Conservation (phyloP, 2,329 filamentous ascomycete species). For the Ophiostoma tasmaniense region DNA sequence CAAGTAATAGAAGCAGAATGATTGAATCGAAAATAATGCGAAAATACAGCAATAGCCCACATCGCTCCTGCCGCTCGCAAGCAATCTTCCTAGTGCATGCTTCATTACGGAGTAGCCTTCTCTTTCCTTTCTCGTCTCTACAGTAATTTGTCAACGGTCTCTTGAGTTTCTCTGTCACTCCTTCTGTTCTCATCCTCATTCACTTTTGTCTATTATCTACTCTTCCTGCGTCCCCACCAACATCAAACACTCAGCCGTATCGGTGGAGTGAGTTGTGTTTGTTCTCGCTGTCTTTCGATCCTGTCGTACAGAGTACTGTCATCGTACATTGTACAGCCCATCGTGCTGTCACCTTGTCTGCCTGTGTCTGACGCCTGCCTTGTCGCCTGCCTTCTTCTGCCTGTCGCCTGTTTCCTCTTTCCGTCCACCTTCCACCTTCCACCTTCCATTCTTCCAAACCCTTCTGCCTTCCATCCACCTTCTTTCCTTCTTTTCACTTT, state of each 20-base stretch:
- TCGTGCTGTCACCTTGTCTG: neutral
- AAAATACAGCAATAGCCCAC: neutral
- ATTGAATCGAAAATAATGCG: no score
- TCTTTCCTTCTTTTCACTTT: neutral
- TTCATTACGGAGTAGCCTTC: neutral
- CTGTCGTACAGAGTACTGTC: no score
- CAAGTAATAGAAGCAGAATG: no score
- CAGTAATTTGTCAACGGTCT: no score
- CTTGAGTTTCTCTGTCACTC: no score
- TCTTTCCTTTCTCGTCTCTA: neutral
- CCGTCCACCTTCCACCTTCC: neutral
- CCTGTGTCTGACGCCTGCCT: neutral
- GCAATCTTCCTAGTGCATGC: neutral
- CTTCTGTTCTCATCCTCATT: neutral
- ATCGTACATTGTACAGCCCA: neutral
- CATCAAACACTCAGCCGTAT: constrained; percentile 1
- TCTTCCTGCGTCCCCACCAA: neutral
- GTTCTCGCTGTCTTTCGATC: neutral
- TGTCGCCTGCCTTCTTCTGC: neutral
- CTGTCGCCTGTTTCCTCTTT: neutral
- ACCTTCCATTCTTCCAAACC: neutral
- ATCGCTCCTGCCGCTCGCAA: neutral
- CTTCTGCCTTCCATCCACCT: no score
- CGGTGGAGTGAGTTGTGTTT: neutral
- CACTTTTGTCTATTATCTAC: no score